Base-by-base conservation (phyloP, 768 basidiomycete genomes). In the Glaciozyma antarctica region DNA sequence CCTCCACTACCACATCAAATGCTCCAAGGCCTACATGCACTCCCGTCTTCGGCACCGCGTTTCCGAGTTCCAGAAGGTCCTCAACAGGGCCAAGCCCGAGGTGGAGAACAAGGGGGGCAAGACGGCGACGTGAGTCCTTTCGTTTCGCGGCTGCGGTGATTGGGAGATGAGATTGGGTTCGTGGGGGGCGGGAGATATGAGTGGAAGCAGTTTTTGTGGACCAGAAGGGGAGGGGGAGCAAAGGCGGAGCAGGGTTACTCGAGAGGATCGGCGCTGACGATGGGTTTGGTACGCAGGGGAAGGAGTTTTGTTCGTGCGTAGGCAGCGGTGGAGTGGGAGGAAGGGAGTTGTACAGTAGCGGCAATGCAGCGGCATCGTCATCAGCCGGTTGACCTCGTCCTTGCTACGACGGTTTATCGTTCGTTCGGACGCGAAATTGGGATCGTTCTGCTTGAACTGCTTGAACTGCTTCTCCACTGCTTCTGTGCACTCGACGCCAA, bases 1-100 rank as follows among this genome's bases (percentile, higher is more conserved):
- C 75, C 81, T 99, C n/a, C 95, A 99, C 78, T 98, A 98, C 77
- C 94, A 98, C 75, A 95, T 99, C 82, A 98, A 94, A 74, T 93
- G 69, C 64, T 64, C 66, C 13, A 97, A 97, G 77, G 95, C 94
- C 0, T 98, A 99, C 78, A 94, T 99, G 90, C 94, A 98, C 78
- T 93, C 90, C 4, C 82, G 95, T 53, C 93, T 98, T 91, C 82
- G 95, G 66, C 82, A 87, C 72, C 85, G 95, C 15, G 95, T 95
- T 17, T 84, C 88, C 1, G 90, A 95, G 77, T 97, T 99, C 81
- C 68, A 77, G 49, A 78, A 80, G 72, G 85, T 99, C 59, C 78
- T 99, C 74, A 98, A 98, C 75, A 81, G 95, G 58, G 93, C 95
- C 12, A 98, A 97, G 82, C 87, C 88, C 30, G 95, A 98, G 77